Evolutionary conservation across 2,329 filamentous ascomycete species (phyloP).

Genomic region (Boeremia lycopersici): DNA sequence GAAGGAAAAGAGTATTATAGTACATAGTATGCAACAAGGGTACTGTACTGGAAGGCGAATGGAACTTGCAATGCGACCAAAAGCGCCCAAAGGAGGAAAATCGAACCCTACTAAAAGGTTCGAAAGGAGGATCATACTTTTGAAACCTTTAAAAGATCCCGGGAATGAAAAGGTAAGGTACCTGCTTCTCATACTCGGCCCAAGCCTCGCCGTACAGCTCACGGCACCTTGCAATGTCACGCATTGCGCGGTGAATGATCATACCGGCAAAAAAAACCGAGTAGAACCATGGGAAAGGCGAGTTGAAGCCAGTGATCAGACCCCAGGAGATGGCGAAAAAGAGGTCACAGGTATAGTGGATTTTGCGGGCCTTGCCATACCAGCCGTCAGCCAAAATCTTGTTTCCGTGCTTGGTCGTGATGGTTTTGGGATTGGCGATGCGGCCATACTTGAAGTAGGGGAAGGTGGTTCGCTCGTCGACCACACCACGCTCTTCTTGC

Average conservation of each 20-base stretch:
- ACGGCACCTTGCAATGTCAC: slow-evolving; percentile 77
- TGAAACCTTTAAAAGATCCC: slow-evolving; percentile 16
- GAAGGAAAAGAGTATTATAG: slow-evolving; percentile 18
- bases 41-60: slow-evolving; percentile 1
- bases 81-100: not conserved
- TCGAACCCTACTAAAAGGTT: slow-evolving; percentile 1
- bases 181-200: slow-evolving; percentile 78
- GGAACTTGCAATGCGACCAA: slow-evolving; percentile 9
- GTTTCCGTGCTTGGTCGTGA: slow-evolving; percentile 74
- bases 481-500: slow-evolving; percentile 74
- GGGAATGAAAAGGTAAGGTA: slow-evolving; percentile 86
- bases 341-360: slow-evolving; percentile 80
- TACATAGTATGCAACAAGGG: slow-evolving; percentile 18
- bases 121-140: not conserved
- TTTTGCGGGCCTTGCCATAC: slow-evolving; percentile 75
- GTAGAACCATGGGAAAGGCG: slow-evolving; percentile 90
- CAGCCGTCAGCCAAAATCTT: slow-evolving; percentile 84
- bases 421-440: slow-evolving; percentile 78
- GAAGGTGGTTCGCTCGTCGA: slow-evolving; percentile 75
- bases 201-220: slow-evolving; percentile 83
- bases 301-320: slow-evolving; percentile 78
- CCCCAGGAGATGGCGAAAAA: slow-evolving; percentile 81
- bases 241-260: slow-evolving; percentile 77
- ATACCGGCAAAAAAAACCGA: slow-evolving; percentile 79
- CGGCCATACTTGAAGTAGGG: slow-evolving; percentile 90